These are phyloP conservation scores for Thielaviopsis populi DNA, from an alignment of 2,329 filamentous ascomycete species.

Conservation along the genomic window DNA sequence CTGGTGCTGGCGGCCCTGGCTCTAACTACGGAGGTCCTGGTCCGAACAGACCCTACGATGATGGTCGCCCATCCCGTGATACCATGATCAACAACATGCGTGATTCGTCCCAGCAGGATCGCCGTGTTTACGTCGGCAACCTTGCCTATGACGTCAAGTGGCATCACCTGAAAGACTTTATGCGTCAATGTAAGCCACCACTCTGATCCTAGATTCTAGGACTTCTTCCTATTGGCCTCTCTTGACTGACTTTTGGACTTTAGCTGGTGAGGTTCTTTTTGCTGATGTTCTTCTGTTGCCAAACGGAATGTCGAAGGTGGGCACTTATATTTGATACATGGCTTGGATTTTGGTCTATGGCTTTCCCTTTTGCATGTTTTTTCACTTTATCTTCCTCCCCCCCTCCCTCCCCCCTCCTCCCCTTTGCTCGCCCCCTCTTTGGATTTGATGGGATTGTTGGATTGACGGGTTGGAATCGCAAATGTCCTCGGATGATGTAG, in stretches of 20 bases:
- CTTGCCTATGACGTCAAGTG: conserved; percentile 99
- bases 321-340: conserved; percentile 62
- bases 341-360: conserved; percentile 30
- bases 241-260: conserved; percentile 17
- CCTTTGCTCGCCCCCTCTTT: conserved; percentile 40
- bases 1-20: conserved; percentile 51
- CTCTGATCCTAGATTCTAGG: not conserved
- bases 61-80: conserved; percentile 69
- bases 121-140: conserved; percentile 98
- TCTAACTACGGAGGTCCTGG: conserved; percentile 43
- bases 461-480: conserved; percentile 82
- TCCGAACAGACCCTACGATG: conserved; percentile 66
- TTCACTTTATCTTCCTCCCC: conserved; percentile 50
- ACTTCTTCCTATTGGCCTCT: not conserved
- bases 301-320: conserved; percentile 99
- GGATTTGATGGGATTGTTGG: conserved; percentile 77
- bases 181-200: conserved; percentile 82
- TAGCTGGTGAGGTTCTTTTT: conserved; percentile 98
- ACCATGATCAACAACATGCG: conserved; percentile 92
- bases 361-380: conserved; percentile 1
- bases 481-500: conserved; percentile 81
- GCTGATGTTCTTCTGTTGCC: conserved; percentile 98
- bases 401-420: conserved; percentile 59
- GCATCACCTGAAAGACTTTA: conserved; percentile 99
- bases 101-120: conserved; percentile 94